phyloP scores from a whole-genome alignment of 2,329 filamentous ascomycete species.

The Aspergillus costaricaensis region DNA sequence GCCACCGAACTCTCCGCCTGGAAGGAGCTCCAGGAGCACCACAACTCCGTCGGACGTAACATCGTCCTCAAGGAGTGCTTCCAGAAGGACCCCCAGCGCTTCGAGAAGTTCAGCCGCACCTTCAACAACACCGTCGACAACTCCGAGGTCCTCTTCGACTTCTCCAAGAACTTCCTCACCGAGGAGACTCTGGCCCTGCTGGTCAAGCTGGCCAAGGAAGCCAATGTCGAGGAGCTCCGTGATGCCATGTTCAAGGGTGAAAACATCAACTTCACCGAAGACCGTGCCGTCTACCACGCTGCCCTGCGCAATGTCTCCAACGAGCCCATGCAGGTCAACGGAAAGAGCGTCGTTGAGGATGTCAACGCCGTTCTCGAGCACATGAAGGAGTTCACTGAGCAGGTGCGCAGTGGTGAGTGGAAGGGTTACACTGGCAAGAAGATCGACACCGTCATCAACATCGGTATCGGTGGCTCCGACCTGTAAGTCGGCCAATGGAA shows the following conservation, averaged over 20 bases:
- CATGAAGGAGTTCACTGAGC: conserved; percentile 97
- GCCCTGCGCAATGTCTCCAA: conserved; percentile 88
- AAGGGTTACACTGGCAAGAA: conserved; percentile 97
- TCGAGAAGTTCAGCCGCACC: conserved; percentile 83
- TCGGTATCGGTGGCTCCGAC: conserved; percentile 97
- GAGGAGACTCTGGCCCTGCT: conserved; percentile 88
- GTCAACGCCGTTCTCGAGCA: conserved; percentile 90
- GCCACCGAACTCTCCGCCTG: conserved; percentile 83
- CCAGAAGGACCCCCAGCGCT: conserved; percentile 81
- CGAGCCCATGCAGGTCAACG: conserved; percentile 80
- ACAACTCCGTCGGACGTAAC: conserved; percentile 79
- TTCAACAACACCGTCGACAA: conserved; percentile 77
- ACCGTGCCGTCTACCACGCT: conserved; percentile 92
- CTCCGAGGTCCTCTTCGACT: conserved; percentile 93
- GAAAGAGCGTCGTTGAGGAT: conserved; percentile 88
- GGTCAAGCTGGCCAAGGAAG: conserved; percentile 87
- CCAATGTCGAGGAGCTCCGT: conserved; percentile 85
- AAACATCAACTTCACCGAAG: conserved; percentile 99
- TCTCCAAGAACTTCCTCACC: conserved; percentile 97
- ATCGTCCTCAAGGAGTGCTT: conserved; percentile 95
- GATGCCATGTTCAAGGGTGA: conserved; percentile 97
- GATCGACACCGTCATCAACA: conserved; percentile 93
- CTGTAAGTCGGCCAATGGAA: conserved; percentile 64
- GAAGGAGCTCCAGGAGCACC: conserved; percentile 88
- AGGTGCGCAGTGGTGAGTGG: conserved; percentile 92